A percentile compares a stretch with the other conserved stretches of the same genome.
phyloP scores from a whole-genome alignment of 1,284 basidiomycete genomes.

The Hymenochaete sp. region DNA sequence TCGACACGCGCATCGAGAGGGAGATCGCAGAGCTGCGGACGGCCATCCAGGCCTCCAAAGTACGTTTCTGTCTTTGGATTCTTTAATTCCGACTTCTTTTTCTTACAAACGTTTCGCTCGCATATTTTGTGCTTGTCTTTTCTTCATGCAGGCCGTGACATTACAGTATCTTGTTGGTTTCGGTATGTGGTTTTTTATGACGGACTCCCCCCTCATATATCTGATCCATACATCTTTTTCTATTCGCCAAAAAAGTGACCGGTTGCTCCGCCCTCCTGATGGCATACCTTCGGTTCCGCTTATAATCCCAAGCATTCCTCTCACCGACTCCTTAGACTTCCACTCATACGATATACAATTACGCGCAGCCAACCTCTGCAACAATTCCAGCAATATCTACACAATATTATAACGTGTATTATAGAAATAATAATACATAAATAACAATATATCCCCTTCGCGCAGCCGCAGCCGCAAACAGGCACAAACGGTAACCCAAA shows the following conservation, averaged over 20 bases:
- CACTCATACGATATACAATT: no score
- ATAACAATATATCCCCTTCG: no score
- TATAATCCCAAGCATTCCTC: slow-evolving; percentile 27
- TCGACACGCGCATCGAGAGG: slow-evolving; percentile 94
- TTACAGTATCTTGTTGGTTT: slow-evolving; percentile 78
- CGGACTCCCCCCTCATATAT: slow-evolving; percentile 4
- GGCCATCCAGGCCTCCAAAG: slow-evolving; percentile 89
- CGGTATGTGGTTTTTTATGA: slow-evolving; percentile 47
- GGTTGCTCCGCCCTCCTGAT: slow-evolving; percentile 82
- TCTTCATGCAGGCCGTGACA: slow-evolving; percentile 57
- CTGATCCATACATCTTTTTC: slow-evolving; percentile 14
- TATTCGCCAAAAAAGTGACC: slow-evolving; percentile 59
- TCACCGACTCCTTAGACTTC: no score
- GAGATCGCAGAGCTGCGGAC: slow-evolving; percentile 90
- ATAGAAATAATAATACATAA: no score
- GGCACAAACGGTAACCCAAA: no score
- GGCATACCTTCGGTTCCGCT: slow-evolving; percentile 71
- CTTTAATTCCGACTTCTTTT: slow-evolving; percentile 13
- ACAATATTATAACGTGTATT: no score
- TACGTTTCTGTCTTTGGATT: slow-evolving; percentile 22
- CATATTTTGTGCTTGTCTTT: not conserved
- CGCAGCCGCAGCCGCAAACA: no score
- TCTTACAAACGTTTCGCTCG: not conserved
- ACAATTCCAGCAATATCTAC: no score
- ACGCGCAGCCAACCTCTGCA: no score